Percentiles rank a stretch among this genome's conserved stretches.
phyloP scores from a whole-genome alignment of 2,329 filamentous ascomycete genomes.

The Aspergillus hortae region DNA sequence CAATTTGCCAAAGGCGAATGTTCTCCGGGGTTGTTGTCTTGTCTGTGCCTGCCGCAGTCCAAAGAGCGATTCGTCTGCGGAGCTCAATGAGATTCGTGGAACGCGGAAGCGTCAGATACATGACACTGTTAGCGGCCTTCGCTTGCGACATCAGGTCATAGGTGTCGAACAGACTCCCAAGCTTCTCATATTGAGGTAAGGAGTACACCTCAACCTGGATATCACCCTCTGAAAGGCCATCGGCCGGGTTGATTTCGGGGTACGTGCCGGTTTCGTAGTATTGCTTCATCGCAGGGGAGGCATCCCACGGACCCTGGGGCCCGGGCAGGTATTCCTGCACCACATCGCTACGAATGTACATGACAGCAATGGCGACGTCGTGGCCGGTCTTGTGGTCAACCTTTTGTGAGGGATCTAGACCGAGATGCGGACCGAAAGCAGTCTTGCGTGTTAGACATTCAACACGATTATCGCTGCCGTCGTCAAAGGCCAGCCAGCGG shows the following conservation, averaged over 20 bases:
- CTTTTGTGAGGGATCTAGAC: conserved; percentile 39
- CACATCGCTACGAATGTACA: conserved; percentile 54
- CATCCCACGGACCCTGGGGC: conserved; percentile 47
- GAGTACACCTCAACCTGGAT: conserved; percentile 42
- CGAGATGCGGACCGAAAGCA: conserved; percentile 51
- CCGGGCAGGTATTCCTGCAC: conserved; percentile 40
- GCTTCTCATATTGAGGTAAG: conserved; percentile 29
- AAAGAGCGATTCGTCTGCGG: conserved; percentile 33
- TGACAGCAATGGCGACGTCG: conserved; percentile 52
- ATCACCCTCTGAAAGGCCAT: conserved; percentile 13
- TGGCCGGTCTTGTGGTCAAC: conserved; percentile 42
- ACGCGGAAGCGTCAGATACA: conserved; percentile 34
- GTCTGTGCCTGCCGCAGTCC: conserved; percentile 24
- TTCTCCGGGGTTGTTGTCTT: conserved; percentile 25
- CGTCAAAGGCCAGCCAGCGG: conserved; percentile 59
- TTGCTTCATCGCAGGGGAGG: conserved; percentile 37
- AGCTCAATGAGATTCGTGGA: conserved; percentile 34
- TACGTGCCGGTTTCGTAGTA: conserved; percentile 36
- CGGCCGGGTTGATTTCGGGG: conserved; percentile 9
- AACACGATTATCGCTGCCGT: conserved; percentile 54
- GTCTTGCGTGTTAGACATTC: conserved; percentile 55
- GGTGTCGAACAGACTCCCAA: conserved; percentile 41
- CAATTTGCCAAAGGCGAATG: conserved; percentile 41
- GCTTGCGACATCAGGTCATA: conserved; percentile 42
- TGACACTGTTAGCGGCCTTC: conserved; percentile 30